Evolutionary conservation across 176 grass and related monocot species (phyloP), one percentile per base, ranked within the genome.

Genomic region (Phyllostachys edulis): DNA sequence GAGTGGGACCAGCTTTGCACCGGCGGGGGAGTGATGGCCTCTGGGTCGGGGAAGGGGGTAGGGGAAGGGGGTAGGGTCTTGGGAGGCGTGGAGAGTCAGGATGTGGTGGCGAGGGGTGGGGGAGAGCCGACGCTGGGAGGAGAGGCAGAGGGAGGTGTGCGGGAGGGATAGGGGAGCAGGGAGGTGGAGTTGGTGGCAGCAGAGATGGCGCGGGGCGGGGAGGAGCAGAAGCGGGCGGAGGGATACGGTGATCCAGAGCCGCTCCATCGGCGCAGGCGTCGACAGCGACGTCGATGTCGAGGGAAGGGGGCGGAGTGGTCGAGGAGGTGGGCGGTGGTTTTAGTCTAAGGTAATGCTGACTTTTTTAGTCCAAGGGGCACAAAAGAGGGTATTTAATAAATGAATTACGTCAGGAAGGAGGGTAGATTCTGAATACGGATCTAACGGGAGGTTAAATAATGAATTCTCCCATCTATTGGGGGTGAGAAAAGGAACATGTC

Each of bases 1-100:
- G 41, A 95, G 69, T 13, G 93, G 93, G 26, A 90, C 23, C 45
- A 69, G 77, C 85, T 95, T 95, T 39, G 89, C 87, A n/a, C 93
- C 89, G 21, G 46, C 7, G 56, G 55, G 4, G 41, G 7, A 0
- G 9, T 0, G 51, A 5, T 16, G 49, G 13, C 13, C 36, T 77
- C 49, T 3, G 63, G 14, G 6, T 81, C 23, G 21, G 77, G 46
- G 2, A 49, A 54, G n/a, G 41, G 11, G 8, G 0, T 15, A 15
- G 78, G 83, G 45, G 2, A 49, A 54, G n/a, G 41, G 11, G 8
- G 0, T 15, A 15, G 78, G 83, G 45, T 50, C 6, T 69, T 76
- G 84, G 65, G 81, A 77, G 86, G 46, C 63, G 54, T 66, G 66
- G 54, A 69, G 78, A 47, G 57, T 87, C 20, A 24, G 71, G 46